Percentiles rank a stretch among this genome's conserved stretches.
Conservation (phyloP, 345 rosid species). For the Garcia nutans region DNA sequence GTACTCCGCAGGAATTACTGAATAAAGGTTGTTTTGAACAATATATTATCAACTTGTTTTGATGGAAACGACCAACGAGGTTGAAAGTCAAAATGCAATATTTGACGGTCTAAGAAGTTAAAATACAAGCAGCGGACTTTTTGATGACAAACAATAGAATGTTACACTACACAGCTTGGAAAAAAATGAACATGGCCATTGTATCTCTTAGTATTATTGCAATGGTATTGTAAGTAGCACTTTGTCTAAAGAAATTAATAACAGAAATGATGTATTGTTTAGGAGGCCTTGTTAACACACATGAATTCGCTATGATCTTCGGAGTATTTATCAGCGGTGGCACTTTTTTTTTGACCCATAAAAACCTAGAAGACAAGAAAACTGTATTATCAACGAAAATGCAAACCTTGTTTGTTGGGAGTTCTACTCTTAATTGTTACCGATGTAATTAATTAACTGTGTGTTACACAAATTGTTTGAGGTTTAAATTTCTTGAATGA, state of each 20-base stretch:
- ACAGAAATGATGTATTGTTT: too few relatives aligned
- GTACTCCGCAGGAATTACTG: neutral
- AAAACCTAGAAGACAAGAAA: neutral
- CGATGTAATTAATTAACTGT: neutral
- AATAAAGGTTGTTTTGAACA: neutral
- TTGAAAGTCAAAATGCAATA: neutral
- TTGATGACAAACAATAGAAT: neutral
- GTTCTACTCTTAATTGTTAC: neutral
- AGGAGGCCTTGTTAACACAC: too few relatives aligned
- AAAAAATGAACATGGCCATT: neutral
- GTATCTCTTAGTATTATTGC: too few relatives aligned
- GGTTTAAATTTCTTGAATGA: constrained; percentile 13
- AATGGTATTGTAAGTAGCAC: neutral
- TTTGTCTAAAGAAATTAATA: neutral
- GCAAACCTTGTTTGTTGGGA: neutral
- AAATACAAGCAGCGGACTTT: neutral
- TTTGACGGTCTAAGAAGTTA: neutral
- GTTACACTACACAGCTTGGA: neutral
- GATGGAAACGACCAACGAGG: neutral
- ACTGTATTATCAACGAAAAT: neutral
- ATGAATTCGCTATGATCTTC: too few relatives aligned
- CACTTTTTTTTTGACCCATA: neutral
- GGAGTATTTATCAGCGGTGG: too few relatives aligned
- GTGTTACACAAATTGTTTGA: neutral
- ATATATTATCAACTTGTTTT: neutral